Evolutionary conservation across 306 rosid genomes (phyloP), one percentile per base, ranked within the genome.

Genomic region (Boehmeria nivea): DNA sequence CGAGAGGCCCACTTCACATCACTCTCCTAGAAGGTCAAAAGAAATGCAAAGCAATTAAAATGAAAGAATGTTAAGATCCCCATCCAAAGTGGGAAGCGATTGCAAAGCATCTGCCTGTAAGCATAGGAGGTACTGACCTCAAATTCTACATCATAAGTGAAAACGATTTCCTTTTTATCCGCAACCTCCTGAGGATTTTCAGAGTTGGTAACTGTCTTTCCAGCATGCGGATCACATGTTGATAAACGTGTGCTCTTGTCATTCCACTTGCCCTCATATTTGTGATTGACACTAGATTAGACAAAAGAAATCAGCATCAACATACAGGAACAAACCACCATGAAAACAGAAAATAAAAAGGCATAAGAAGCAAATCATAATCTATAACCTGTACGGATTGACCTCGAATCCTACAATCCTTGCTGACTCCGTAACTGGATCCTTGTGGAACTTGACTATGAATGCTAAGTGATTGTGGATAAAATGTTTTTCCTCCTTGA

Each of bases 1-100:
- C 97, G 84, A 45, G 94, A 89, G 39, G 97, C 97, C 97, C 97
- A 89, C 65, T 89, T 89, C 75, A 89, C 86, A 47, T 81, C 78
- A 72, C 97, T 89, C 71, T 79, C 88, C 95, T 89, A 56, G 62
- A 67, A 43, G 43, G 57, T 61, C n/a, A 22, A 66, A 34, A 26
- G 6, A 59, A 57, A 40, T 21, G 2, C 51, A 22, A 66, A 36
- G 70, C 5, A 55, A 42, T 60, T 42, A 46, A 24, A 28, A 14
- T 18, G 49, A 31, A 51, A 23, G 14, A 43, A 61, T 18, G 39
- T 44, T 43, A 12, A 28, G n/a, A n/a, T n/a, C n/a, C n/a, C n/a
- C n/a, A n/a, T n/a, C 16, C 45, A 15, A 40, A 40, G 2, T 9
- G n/a, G n/a, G 12, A 46, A n/a, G n/a, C n/a, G n/a, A 19, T 21